Percentiles rank a stretch among this genome's conserved stretches.
Evolutionary conservation across 345 rosid genomes (phyloP).

Genomic region (Salix viminalis): DNA sequence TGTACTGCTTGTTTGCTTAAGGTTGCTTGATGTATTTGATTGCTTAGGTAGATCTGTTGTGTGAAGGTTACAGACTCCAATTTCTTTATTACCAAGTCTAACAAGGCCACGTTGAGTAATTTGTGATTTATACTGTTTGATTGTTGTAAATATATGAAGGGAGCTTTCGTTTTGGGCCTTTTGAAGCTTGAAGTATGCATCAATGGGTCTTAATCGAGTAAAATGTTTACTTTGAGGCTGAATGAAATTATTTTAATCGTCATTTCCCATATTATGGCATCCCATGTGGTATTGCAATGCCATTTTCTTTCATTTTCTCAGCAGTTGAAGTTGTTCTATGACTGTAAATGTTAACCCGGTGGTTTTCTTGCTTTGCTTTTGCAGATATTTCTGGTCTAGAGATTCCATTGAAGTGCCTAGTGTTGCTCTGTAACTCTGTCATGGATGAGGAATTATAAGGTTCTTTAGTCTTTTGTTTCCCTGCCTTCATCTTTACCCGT

Average conservation of each 20-base stretch:
- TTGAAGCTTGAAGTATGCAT: conserved; percentile 2
- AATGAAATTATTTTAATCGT: neutral
- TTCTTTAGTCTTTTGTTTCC: conserved; percentile 4
- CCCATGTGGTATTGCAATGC: neutral
- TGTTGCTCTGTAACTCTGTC: neutral
- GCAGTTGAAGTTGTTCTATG: neutral
- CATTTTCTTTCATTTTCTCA: conserved; percentile 14
- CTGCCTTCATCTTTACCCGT: neutral
- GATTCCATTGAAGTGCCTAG: conserved; percentile 8
- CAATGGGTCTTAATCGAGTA: neutral
- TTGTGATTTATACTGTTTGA: conserved; percentile 9
- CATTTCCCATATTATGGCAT: neutral
- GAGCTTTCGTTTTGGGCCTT: neutral
- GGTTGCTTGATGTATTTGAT: neutral
- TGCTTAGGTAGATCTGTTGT: conserved; percentile 27
- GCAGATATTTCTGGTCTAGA: conserved; percentile 27
- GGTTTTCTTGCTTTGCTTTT: conserved; percentile 24
- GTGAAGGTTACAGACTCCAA: neutral
- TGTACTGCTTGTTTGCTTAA: neutral
- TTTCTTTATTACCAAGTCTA: conserved; percentile 1
- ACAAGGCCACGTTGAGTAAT: too few relatives aligned
- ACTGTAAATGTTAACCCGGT: conserved; percentile 1
- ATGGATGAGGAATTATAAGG: neutral
- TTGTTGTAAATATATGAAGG: conserved; percentile 1
- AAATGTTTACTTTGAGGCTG: neutral